Base-by-base conservation (phyloP, 2,329 filamentous ascomycete genomes). In the Byssoonygena ceratinophila region DNA sequence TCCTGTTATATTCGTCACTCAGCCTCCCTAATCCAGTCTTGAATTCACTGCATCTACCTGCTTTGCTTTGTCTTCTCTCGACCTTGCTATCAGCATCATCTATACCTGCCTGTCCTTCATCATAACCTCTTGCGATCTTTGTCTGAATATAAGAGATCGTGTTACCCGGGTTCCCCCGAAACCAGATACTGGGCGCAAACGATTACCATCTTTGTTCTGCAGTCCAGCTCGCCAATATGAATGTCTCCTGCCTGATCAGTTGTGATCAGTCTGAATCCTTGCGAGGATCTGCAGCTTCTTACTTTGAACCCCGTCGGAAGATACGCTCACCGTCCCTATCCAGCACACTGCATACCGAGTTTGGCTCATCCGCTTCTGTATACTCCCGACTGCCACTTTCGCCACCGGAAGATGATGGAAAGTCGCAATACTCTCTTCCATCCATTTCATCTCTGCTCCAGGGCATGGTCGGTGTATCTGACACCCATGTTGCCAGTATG, bases 361-460 rank as follows among this genome's bases (percentile, higher is more conserved):
- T 6, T 34, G 52, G 18, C 25, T 32, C 7, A 22, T 64, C 27
- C 12, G 66, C 25, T 49, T 66, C 34, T 51, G 65, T 51, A 48
- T 55, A 57, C 20, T 16, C 29, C 27, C 52, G 27, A n/a, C 44
- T 64, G 18, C 68, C 69, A 34, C 59, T 69, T 4, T 71, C 68
- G 12, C 68, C 69, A 12, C 69, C 69, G 16, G 66, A 65, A n/a
- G 68, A 70, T 46, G 67, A 70, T 62, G 84, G 88, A 63, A 71
- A 71, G 43, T 74, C 81, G 59, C 90, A 84, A 71, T 92, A 85
- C 64, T 94, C 89, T 47, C 75, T 97, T 54, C 91, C 91, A 18
- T 95, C 91, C 36, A 96, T 97, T 68, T 95, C 89, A 34, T 91
- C 88, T 68, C 78, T 97, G 53, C 76, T 97, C 48, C 85, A 85